These are phyloP conservation scores for Ettlia oleoabundans DNA, from an alignment of 139 green algal genomes.

Conservation along the genomic window DNA sequence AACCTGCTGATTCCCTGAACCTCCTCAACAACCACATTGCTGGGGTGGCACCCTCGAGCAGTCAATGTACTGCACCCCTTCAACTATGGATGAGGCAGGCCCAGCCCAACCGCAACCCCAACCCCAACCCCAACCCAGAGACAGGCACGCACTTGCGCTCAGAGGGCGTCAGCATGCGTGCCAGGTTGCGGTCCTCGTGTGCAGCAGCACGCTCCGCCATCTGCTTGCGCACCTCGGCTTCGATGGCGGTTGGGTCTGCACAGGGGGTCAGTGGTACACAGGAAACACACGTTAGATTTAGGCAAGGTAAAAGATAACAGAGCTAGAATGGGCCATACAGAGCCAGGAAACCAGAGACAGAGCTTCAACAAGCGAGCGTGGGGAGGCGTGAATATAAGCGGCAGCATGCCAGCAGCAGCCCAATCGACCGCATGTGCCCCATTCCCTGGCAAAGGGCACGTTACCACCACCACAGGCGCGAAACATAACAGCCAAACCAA, in stretches of 20 bases:
- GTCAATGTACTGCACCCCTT: no score
- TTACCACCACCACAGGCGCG: no score
- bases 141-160: conserved; percentile 58
- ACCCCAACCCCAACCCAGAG: neutral
- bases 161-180: conserved; percentile 91
- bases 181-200: conserved; percentile 96
- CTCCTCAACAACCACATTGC: no score
- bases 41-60: no score
- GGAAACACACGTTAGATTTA: no score
- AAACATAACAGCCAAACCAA: no score
- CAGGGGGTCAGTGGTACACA: neutral
- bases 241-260: conserved; percentile 91
- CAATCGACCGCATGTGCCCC: neutral
- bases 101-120: no score
- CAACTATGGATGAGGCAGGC: neutral
- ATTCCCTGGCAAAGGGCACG: no score
- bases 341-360: neutral
- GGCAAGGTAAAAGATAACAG: no score
- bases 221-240: conserved; percentile 87
- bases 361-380: neutral
- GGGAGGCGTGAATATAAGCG: no score
- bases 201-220: conserved; percentile 86
- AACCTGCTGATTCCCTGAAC: no score
- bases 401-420: neutral
- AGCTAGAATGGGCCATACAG: neutral